phyloP scores from a whole-genome alignment of 768 basidiomycete species.

The Rhodotorula babjevae region DNA sequence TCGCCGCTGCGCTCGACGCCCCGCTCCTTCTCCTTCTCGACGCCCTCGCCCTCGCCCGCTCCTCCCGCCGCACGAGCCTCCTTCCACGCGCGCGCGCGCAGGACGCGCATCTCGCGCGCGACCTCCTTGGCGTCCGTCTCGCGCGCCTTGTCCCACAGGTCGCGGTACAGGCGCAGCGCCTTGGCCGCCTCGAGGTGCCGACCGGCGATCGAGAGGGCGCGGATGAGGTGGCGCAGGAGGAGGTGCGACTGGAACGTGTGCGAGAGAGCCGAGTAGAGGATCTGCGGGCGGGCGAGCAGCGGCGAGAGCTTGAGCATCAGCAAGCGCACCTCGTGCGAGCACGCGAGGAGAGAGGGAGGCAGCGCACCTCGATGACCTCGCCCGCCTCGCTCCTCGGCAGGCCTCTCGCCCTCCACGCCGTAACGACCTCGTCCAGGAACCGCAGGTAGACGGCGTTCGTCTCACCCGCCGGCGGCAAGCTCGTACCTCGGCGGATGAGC shows the following conservation, averaged over 20 bases:
- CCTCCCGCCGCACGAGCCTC: conserved; percentile 34
- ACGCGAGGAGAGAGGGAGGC: too few species aligned
- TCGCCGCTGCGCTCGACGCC: background rate
- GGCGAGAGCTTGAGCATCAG: background rate
- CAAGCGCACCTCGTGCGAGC: background rate
- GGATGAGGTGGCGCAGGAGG: conserved; percentile 76
- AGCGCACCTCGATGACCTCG: conserved; percentile 33
- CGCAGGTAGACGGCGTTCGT: conserved; percentile 23
- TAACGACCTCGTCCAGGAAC: conserved; percentile 34
- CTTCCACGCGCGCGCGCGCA: conserved; percentile 43
- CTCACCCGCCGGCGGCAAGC: conserved; percentile 32
- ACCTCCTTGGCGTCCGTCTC: conserved; percentile 55
- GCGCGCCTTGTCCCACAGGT: conserved; percentile 75
- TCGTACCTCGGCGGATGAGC: conserved; percentile 15
- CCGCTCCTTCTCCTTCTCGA: conserved; percentile 2
- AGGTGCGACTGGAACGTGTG: conserved; percentile 89
- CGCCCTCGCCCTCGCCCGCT: conserved; percentile 23
- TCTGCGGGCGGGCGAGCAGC: conserved; percentile 49
- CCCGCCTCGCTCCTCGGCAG: background rate
- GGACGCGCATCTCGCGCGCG: conserved; percentile 39
- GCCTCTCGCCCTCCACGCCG: conserved; percentile 19
- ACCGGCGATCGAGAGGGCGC: conserved; percentile 58
- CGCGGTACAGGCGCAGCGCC: conserved; percentile 72
- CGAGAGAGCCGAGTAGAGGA: conserved; percentile 89
- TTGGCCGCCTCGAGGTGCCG: conserved; percentile 63